Base-by-base conservation (phyloP, 257 asterid genomes). In the Prunella vulgaris region DNA sequence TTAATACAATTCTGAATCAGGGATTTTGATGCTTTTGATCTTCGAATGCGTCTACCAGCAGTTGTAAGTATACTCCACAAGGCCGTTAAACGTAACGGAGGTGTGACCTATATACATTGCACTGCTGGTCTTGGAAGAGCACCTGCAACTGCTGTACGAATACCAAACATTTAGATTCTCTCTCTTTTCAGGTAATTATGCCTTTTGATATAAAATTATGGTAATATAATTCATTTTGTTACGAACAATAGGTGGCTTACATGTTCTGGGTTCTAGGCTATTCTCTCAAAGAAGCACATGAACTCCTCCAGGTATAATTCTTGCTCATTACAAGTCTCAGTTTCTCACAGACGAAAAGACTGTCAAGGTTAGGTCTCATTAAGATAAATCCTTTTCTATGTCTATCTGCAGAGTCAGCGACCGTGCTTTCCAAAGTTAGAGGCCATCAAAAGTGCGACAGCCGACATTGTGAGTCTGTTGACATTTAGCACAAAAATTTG, bases 51-150 rank as follows among this genome's bases (percentile, higher is more conserved):
- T 70, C 97, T 93, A 67, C 97, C 99, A 24, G 95, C 89, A 28
- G 99, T 90, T n/a, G 87, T 93, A 21, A 81, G 95, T 79, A 83
- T 60, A 86, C 83, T 93, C 60, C 90, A 86, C 73, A 82, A 84
- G 73, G 96, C 93, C 74, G 48, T 90, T 49, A 82, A 77, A 37
- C 79, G 51, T 64, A 90, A 90, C 32, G 96, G 99, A 52, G 97
- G 99, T 9, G 92, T 93, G 76, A 74, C 96, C 58, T 93, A 93
- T 69, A 81, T 93, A 80, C 99, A 90, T 73, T 93, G 99, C 76
- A 93, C 99, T 3, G 99, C 99, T 73, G 99, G 99, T 57, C 92
- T 93, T 62, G 99, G 97, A 68, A 80, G 97, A 84, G 99, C 99
- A 67, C 99, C 99, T 2, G 91, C 95, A 60, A 86, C 89, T 66